Evolutionary conservation across 441 rosid species (phyloP).

Genomic region (Sinapis alba): DNA sequence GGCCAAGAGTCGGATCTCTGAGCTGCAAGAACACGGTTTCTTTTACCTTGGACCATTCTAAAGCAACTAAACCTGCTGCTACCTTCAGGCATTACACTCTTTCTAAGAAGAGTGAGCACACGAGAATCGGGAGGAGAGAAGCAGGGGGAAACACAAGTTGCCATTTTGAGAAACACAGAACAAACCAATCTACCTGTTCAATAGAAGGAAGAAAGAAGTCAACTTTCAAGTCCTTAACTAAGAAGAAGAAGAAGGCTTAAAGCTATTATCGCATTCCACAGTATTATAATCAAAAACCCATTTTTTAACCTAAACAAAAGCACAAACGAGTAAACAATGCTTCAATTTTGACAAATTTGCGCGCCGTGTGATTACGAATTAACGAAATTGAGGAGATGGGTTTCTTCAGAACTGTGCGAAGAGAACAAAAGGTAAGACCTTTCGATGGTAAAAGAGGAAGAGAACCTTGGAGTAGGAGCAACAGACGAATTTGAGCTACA

Average conservation of each 20-base stretch:
- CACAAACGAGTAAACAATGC: background rate
- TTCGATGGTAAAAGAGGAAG: conserved; percentile 17
- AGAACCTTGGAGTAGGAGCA: conserved; percentile 15
- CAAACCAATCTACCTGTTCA: background rate
- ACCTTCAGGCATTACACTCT: conserved; percentile 46
- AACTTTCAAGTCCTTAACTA: background rate
- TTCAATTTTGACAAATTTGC: background rate
- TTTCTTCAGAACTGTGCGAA: background rate
- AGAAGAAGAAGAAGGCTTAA: background rate
- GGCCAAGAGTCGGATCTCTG: conserved; percentile 38
- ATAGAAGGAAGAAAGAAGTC: conserved; percentile 22
- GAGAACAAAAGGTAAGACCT: conserved; percentile 12
- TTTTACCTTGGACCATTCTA: conserved; percentile 47
- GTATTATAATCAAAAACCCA: background rate
- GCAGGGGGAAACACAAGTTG: conserved; percentile 50
- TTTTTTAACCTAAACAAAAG: background rate
- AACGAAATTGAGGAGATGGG: conserved; percentile 7
- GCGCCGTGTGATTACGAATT: background rate
- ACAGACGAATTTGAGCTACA: background rate
- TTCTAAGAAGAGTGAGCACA: conserved; percentile 58
- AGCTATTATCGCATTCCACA: background rate
- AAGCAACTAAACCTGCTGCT: conserved; percentile 43
- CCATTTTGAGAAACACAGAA: conserved; percentile 45
- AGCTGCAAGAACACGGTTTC: conserved; percentile 33
- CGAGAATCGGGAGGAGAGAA: conserved; percentile 56